Conservation (phyloP, 352 stramenopile species). For the Pilasporangium apinafurcum region DNA sequence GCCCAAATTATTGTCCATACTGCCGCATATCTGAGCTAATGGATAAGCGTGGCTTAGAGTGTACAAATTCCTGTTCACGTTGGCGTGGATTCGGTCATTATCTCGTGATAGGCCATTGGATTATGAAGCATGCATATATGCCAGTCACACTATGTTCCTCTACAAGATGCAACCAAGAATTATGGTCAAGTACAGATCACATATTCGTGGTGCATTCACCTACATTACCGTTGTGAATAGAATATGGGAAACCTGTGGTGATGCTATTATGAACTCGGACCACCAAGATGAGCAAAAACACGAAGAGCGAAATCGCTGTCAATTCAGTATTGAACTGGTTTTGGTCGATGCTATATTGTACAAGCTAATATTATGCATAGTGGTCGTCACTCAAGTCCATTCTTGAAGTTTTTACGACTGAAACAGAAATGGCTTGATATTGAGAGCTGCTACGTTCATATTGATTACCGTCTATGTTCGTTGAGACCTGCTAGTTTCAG, state of each 20-base stretch:
- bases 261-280: slow-evolving; percentile 17
- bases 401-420: not conserved
- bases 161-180: slow-evolving; percentile 21
- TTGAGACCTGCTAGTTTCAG: not conserved
- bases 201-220: slow-evolving; percentile 4
- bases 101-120: no score
- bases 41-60: slow-evolving; percentile 17
- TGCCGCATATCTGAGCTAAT: slow-evolving; percentile 23
- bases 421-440: slow-evolving; percentile 3
- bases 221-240: slow-evolving; percentile 23
- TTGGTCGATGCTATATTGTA: slow-evolving; percentile 15
- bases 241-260: slow-evolving; percentile 25
- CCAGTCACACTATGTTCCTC: slow-evolving; percentile 14
- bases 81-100: no score
- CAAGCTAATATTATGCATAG: slow-evolving; percentile 19
- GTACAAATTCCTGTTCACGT: slow-evolving; percentile 18
- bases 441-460: not conserved
- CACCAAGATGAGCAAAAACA: slow-evolving; percentile 12
- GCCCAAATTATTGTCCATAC: slow-evolving; percentile 21
- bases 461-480: not conserved
- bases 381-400: slow-evolving; percentile 9
- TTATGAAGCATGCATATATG: no score
- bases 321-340: slow-evolving; percentile 19
- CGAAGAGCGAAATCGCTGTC: slow-evolving; percentile 16
- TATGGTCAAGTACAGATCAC: slow-evolving; percentile 16